phyloP scores from a whole-genome alignment of 768 basidiomycete species.

The Calocybe indica region DNA sequence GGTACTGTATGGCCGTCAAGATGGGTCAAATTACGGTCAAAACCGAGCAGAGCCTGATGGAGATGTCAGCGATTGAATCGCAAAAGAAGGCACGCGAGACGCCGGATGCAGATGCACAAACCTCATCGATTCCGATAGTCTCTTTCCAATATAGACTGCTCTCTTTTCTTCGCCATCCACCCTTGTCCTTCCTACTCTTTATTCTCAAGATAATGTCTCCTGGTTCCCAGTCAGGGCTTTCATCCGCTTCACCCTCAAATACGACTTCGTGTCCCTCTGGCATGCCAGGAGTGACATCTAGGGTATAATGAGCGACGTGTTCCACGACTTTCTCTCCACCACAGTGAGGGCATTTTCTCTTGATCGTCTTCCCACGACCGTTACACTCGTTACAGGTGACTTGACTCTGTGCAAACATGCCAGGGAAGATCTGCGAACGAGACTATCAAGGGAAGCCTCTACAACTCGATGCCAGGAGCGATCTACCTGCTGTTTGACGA shows the following conservation, averaged over 20 bases:
- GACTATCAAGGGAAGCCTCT: not conserved
- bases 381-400: conserved; percentile 77
- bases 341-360: conserved; percentile 77
- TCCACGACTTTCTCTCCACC: conserved; percentile 76
- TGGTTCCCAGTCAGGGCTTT: conserved; percentile 92
- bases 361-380: conserved; percentile 79
- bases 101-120: conserved; percentile 23
- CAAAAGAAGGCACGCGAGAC: not conserved
- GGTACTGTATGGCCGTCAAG: conserved; percentile 80
- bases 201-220: conserved; percentile 90
- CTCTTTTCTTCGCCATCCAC: conserved; percentile 87
- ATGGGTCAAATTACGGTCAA: conserved; percentile 86
- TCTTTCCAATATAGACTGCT: conserved; percentile 89
- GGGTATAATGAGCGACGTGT: conserved; percentile 73
- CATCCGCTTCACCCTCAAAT: conserved; percentile 96
- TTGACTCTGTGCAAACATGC: conserved; percentile 91
- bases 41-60: conserved; percentile 88
- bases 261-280: conserved; percentile 91
- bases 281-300: conserved; percentile 83
- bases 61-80: conserved; percentile 2
- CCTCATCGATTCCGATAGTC: conserved; percentile 88
- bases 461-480: not conserved
- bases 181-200: conserved; percentile 68
- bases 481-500: conserved; percentile 73
- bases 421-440: conserved; percentile 70